Base-by-base conservation (phyloP, 495 filamentous ascomycete genomes). In the Xeromyces bisporus region DNA sequence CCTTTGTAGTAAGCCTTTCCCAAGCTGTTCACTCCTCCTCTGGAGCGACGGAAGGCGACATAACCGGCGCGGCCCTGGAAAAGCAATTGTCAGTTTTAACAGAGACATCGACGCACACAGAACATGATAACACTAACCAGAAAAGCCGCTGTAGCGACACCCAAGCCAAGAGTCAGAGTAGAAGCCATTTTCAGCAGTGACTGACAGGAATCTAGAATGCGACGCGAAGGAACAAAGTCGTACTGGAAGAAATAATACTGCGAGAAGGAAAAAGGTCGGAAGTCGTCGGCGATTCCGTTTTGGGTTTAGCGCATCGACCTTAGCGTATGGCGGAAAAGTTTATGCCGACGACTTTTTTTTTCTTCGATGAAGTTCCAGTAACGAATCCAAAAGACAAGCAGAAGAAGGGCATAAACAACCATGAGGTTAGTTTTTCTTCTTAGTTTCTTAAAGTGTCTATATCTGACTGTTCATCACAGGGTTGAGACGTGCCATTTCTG, bases 1-100 rank as follows among this genome's bases (percentile, higher is more conserved):
- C 89, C 89, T 56, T 93, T 96, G 65, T 93, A 96, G 51, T 80
- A 99, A 18, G 80, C 73, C 53, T 80, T 80, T 37, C 89, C 87
- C 33, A 93, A 53, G n/a, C 71, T 69, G 37, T 73, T 73, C 34
- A 76, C 64, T 43, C 76, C 75, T 46, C 79, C 82, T 38, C 75
- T 67, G 32, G 77, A 94, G 34, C 80, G 73, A 27, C 84, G 77
- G 46, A 83, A 69, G 32, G 91, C 89, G 30, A 93, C 76, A 7
- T 91, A 64, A 31, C 87, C 89, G 39, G 91, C 85, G 40, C 89
- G 77, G 43, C 87, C 87, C 84, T 93, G 43, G 21, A 30, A 27
- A 35, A 31, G 32, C 36, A 43, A 27, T 20, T 17, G 21, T 48
- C 32, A 52, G 41, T 35, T 14, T 46, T 13, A 47, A 34, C 34